Conservation (phyloP, 106 monocot species). For the Dendrobium officinale region DNA sequence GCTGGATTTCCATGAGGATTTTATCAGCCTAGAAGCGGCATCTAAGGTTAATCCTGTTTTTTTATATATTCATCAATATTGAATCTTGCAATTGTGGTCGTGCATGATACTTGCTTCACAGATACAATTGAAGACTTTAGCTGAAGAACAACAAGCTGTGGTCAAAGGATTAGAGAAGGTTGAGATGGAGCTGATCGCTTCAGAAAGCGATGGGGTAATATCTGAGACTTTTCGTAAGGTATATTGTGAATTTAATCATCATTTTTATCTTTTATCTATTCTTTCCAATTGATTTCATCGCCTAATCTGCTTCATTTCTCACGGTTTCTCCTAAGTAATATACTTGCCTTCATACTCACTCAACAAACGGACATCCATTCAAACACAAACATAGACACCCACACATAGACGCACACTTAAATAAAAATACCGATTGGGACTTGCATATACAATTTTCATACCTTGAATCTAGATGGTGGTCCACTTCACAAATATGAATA, state of each 20-base stretch:
- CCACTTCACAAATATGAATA: no score
- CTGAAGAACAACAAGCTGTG: constrained; percentile 89
- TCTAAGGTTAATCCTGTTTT: constrained; percentile 51
- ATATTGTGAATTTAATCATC: constrained; percentile 5
- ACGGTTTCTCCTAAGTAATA: neutral
- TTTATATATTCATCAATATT: constrained; percentile 4
- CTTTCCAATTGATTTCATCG: neutral
- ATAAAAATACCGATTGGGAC: neutral
- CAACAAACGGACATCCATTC: neutral
- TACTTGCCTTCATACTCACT: neutral
- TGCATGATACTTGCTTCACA: constrained; percentile 15
- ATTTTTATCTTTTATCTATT: neutral
- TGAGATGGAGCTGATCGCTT: constrained; percentile 57
- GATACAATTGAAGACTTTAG: constrained; percentile 68
- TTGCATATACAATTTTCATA: no score
- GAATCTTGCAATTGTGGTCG: neutral
- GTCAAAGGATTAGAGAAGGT: constrained; percentile 82
- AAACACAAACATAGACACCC: neutral
- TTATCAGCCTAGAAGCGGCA: constrained; percentile 71
- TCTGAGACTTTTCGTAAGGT: constrained; percentile 82
- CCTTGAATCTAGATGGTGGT: no score
- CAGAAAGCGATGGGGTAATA: constrained; percentile 83
- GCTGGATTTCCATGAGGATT: constrained; percentile 67
- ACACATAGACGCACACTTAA: neutral
- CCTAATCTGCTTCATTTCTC: neutral